Evolutionary conservation across 768 basidiomycete species (phyloP), one percentile per base, ranked within the genome.

Genomic region (Tricholoma sp.): DNA sequence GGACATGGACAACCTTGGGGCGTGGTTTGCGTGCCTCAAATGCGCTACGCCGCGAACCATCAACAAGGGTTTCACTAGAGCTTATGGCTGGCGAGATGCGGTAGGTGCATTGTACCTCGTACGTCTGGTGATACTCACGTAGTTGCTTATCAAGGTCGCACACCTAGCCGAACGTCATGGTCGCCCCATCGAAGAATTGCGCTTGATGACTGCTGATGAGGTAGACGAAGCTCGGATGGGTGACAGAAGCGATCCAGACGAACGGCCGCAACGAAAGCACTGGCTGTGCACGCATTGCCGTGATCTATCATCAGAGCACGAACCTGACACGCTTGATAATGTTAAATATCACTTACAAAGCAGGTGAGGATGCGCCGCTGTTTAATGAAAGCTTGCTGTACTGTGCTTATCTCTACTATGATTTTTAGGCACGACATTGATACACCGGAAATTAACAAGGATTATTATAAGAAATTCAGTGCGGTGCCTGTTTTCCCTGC

Each of bases 281-380:
- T 77, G 72, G 72, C 63, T 68, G 10, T 77, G 75, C 33, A 63
- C 60, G 1, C 72, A 73, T 24, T 81, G 79, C 53, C 59, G 74
- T 33, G 80, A 80, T 59, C 67, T 69, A 17, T 66, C 68, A 6
- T 53, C 44, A 3, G 80, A 80, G 59, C 55, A 56, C 9, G 61
- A 67, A 9, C 61, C 70, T 20, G 55, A 59, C 54, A 57, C 61
- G 5, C 58, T 78, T 24, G 53, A 60, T 6, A 59, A 54, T 31
- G 65, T 79, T 37, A 67, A 67, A 54, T 20, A 12, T n/a, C 78
- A 79, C 60, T 45, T 76, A 31, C 41, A 20, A 4, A 18, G 24
- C 20, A 56, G 53, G 70, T 68, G 59, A 50, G 66, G 50, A 11
- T 31, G 12, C 24, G 6, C 6, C 52, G 33, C 24, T 51, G 32